Evolutionary conservation across 1,139 yeast genomes (phyloP), one percentile per base, ranked within the genome.

Genomic region (Maudiozyma humilis): DNA sequence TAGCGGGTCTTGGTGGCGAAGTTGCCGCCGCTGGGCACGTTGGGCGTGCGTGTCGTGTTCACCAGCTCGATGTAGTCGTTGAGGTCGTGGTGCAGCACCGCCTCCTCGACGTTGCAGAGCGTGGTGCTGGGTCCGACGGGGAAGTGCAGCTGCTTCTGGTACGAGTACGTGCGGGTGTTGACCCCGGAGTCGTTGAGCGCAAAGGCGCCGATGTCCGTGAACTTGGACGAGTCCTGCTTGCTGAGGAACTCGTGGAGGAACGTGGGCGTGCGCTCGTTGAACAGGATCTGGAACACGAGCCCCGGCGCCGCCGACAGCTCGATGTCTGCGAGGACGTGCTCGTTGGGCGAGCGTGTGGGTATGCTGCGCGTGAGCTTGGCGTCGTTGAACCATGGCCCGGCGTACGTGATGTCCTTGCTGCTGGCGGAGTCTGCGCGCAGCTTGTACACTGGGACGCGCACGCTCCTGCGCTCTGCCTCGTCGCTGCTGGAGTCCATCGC

Each of bases 91-190:
- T 82, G 79, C 40, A 80, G 73, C 32, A 85, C 65, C 2, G 73
- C 72, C 53, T 93, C 98, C 1, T 76, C 76, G 35, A 85, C 81
- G 16, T 75, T 59, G 66, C 98, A 91, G 50, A 75, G 76, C 2
- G 99, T 91, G 51, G 89, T 94, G 57, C 88, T 89, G 4, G 98
- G 98, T 0, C 98, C 98, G 41, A 93, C 81, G 0, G 96, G 78
- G 12, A 80, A 91, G 48, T 76, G 73, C 48, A 93, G 70, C 0
- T 94, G 96, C 63, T 89, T 89, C 37, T 72, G 73, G 62, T 89
- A 93, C 2, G 75, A 71, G 57, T 83, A 89, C 31, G 71, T 67
- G 43, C 99, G 73, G n/a, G 32, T 29, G 42, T 64, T 57, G 41
- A 70, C 65, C n/a, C 60, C 49, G 15, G 32, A n/a, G 18, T 20